Conservation (phyloP, 805 yeast genomes). For the Teunomyces panamensis region DNA sequence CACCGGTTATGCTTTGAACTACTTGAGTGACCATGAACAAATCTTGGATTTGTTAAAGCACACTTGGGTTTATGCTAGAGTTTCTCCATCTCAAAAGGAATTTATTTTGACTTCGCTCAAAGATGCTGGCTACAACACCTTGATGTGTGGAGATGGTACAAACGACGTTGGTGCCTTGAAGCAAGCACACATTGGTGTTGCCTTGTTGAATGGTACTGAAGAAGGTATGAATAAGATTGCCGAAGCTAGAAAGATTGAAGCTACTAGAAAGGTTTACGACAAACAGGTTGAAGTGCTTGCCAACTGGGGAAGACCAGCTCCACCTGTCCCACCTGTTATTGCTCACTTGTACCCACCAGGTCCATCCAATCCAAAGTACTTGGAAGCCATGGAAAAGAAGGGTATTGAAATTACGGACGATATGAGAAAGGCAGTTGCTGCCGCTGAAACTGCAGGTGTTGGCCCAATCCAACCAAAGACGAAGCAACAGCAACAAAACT, state of each 20-base stretch:
- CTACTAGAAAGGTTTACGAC: conserved; percentile 64
- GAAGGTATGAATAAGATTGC: conserved; percentile 87
- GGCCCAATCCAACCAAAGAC: conserved; percentile 26
- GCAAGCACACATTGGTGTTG: conserved; percentile 98
- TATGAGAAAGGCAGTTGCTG: conserved; percentile 55
- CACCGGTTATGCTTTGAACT: conserved; percentile 84
- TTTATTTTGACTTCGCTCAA: conserved; percentile 80
- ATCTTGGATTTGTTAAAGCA: conserved; percentile 72
- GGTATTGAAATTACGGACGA: conserved; percentile 82
- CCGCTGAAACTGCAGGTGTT: conserved; percentile 38
- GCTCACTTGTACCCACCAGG: conserved; percentile 98
- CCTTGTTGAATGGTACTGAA: conserved; percentile 95
- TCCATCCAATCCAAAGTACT: conserved; percentile 81
- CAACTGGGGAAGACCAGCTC: conserved; percentile 80
- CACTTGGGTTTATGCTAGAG: conserved; percentile 97
- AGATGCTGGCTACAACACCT: conserved; percentile 83
- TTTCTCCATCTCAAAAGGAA: conserved; percentile 94
- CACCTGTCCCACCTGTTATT: conserved; percentile 80
- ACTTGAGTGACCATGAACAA: conserved; percentile 64
- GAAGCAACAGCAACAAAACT: conserved; percentile 14
- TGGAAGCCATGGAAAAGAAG: conserved; percentile 78
- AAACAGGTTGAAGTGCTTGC: conserved; percentile 79
- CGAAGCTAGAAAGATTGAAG: conserved; percentile 70
- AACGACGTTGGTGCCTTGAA: conserved; percentile 98
- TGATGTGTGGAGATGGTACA: conserved; percentile 99